Conservation (phyloP, 495 filamentous ascomycete species). For the Penicillium lagena region DNA sequence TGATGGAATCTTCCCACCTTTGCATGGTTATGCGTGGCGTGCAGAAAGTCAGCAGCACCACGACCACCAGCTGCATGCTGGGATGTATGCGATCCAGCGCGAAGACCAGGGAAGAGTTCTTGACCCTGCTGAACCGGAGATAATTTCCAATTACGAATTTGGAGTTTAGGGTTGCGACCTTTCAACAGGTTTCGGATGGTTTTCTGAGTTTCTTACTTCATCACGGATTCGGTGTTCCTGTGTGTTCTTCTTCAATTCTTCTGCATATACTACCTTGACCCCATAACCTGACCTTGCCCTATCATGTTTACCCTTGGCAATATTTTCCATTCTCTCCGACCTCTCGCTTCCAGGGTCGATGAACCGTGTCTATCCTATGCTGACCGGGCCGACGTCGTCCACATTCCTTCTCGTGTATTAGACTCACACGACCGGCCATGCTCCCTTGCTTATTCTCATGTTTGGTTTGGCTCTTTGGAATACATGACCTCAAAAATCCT, state of each 20-base stretch:
- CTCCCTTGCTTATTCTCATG: constrained; percentile 1
- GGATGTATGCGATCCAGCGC: constrained; percentile 88
- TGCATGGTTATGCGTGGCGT: constrained; percentile 98
- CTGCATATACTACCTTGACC: constrained; percentile 6
- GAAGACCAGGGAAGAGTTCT: constrained; percentile 91
- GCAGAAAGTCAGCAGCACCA: constrained; percentile 78
- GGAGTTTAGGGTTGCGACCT: constrained; percentile 38
- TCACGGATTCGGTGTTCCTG: constrained; percentile 2
- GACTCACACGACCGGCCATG: constrained; percentile 10
- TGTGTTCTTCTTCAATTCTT: constrained; percentile 3
- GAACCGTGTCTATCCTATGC: too few species aligned
- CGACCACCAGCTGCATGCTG: constrained; percentile 93
- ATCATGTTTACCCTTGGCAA: not conserved
- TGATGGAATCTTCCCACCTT: constrained; percentile 96
- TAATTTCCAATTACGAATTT: constrained; percentile 28
- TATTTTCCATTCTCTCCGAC: not conserved
- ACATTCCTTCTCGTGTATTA: not conserved
- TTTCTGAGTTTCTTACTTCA: constrained; percentile 5
- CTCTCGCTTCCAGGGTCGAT: too few species aligned
- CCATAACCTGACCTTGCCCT: not conserved
- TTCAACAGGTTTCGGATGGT: constrained; percentile 28
- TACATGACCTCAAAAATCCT: constrained; percentile 3
- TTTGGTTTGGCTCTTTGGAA: constrained; percentile 4
- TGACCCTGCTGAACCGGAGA: constrained; percentile 68
- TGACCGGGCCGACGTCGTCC: too few species aligned